These are phyloP conservation scores for Chalciporus sp. DNA, from an alignment of 1,284 basidiomycete species.

Conservation along the genomic window DNA sequence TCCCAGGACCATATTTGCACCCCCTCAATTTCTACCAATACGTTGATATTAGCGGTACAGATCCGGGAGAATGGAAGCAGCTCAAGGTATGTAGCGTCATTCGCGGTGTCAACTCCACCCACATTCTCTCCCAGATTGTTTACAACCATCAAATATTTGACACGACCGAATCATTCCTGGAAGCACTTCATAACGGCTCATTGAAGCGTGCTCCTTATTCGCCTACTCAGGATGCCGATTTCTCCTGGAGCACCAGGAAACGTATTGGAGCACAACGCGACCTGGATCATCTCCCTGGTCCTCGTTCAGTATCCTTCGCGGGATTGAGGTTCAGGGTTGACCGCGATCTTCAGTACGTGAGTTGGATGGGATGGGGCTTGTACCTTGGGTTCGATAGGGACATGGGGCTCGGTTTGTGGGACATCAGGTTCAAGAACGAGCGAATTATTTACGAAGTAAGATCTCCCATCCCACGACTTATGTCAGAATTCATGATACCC, in stretches of 20 bases:
- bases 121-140: slow-evolving; percentile 43
- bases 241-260: slow-evolving; percentile 52
- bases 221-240: slow-evolving; percentile 32
- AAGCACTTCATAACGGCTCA: slow-evolving; percentile 55
- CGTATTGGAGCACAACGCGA: slow-evolving; percentile 46
- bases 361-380: slow-evolving; percentile 67
- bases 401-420: slow-evolving; percentile 69
- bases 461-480: background rate
- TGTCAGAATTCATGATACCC: background rate
- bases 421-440: slow-evolving; percentile 62
- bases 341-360: slow-evolving; percentile 51
- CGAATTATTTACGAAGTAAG: slow-evolving; percentile 64
- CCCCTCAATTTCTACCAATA: slow-evolving; percentile 60
- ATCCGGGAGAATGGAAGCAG: slow-evolving; percentile 51
- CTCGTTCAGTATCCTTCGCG: slow-evolving; percentile 58
- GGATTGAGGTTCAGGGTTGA: slow-evolving; percentile 64
- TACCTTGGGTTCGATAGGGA: slow-evolving; percentile 67
- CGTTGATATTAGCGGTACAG: slow-evolving; percentile 59
- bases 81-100: slow-evolving; percentile 41
- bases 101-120: background rate
- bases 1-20: slow-evolving; percentile 54
- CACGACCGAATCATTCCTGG: slow-evolving; percentile 48
- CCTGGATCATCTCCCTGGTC: slow-evolving; percentile 63
- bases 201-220: slow-evolving; percentile 41
- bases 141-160: slow-evolving; percentile 62